phyloP scores from a whole-genome alignment of 164 flowering plant species.

The Stephania japonica region DNA sequence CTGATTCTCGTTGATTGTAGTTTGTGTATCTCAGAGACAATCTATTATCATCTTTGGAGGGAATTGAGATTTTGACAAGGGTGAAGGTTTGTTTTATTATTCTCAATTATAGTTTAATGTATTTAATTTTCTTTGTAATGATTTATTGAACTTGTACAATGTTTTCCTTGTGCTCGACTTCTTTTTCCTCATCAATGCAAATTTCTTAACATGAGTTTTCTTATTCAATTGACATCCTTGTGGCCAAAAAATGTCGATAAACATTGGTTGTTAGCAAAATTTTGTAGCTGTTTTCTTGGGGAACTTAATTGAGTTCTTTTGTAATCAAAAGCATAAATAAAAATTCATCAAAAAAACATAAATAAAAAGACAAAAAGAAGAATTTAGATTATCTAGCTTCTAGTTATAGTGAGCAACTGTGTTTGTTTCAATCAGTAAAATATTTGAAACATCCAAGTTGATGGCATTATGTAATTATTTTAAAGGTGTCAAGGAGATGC shows the following conservation, averaged over 20 bases:
- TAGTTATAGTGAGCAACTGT: no score
- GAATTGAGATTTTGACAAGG: constrained; percentile 77
- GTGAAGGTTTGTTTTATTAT: constrained; percentile 71
- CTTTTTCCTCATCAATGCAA: not conserved
- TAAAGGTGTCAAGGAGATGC: no score
- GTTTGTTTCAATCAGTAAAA: no score
- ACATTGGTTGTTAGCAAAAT: not conserved
- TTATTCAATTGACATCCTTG: not conserved
- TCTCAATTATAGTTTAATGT: not conserved
- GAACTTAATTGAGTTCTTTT: not conserved
- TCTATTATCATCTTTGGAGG: constrained; percentile 81
- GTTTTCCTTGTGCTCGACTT: not conserved
- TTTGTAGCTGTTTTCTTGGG: not conserved
- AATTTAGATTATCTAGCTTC: no score
- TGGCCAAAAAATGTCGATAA: not conserved
- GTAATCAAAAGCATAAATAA: no score
- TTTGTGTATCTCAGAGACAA: constrained; percentile 99
- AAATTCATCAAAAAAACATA: no score
- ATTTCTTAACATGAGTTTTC: not conserved
- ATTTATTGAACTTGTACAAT: not conserved
- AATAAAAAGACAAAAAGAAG: no score
- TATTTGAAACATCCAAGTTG: no score
- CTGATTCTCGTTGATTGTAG: constrained; percentile 36
- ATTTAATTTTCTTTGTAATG: not conserved
- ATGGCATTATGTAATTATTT: no score